Evolutionary conservation across 495 filamentous ascomycete genomes (phyloP).

Genomic region (Xylaria grammica): DNA sequence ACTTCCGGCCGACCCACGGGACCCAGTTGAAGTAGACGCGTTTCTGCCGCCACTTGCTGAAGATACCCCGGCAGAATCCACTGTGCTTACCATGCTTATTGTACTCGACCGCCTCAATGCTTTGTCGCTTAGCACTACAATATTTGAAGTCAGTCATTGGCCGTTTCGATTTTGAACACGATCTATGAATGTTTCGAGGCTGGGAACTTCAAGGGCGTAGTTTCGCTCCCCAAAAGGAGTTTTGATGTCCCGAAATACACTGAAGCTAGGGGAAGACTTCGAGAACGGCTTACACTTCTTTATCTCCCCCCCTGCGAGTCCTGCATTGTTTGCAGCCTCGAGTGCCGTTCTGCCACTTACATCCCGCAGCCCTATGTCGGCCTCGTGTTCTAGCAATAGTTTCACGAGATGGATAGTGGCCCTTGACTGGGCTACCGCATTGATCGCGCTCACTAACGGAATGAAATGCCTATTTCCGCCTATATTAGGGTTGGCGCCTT

Average conservation of each 20-base stretch:
- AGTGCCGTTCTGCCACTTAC: constrained; percentile 27
- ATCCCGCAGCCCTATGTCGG: constrained; percentile 31
- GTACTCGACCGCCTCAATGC: constrained; percentile 20
- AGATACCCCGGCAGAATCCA: not conserved
- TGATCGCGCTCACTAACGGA: constrained; percentile 32
- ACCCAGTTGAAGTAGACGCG: not conserved
- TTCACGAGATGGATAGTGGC: constrained; percentile 29
- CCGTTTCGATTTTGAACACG: too few species aligned
- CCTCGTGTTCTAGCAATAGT: constrained; percentile 33
- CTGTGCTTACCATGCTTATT: not conserved
- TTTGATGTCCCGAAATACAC: too few species aligned
- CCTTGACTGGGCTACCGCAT: constrained; percentile 23
- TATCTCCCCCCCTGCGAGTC: constrained; percentile 28
- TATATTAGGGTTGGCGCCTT: constrained; percentile 28
- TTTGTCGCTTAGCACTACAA: constrained; percentile 23
- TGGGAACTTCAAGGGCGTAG: too few species aligned
- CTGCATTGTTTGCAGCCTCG: constrained; percentile 29
- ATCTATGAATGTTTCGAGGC: too few species aligned
- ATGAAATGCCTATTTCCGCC: constrained; percentile 23
- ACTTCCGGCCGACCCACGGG: not conserved
- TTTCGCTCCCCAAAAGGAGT: too few species aligned
- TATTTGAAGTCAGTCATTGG: too few species aligned
- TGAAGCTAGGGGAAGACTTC: too few species aligned
- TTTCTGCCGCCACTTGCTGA: not conserved
- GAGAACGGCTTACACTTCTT: too few species aligned